A percentile compares a stretch with the other conserved stretches of the same genome.
These are phyloP conservation scores for Ceratocystis albifundus DNA, from an alignment of 2,329 filamentous ascomycete genomes.

Conservation along the genomic window DNA sequence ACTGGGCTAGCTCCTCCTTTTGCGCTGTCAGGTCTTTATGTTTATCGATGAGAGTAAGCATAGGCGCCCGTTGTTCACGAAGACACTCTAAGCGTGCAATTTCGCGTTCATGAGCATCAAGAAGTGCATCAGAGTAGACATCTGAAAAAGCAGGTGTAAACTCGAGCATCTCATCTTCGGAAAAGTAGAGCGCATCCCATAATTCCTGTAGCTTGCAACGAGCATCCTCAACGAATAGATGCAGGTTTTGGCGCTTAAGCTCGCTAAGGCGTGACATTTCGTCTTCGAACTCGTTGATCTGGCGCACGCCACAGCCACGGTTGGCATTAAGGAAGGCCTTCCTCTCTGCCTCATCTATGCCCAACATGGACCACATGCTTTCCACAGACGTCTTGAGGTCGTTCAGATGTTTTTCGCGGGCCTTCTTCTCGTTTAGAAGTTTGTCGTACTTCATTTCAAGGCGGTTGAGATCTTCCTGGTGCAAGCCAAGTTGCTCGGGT, in stretches of 20 bases:
- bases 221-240: constrained; percentile 91
- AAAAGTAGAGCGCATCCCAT: constrained; percentile 90
- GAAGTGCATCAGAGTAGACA: constrained; percentile 87
- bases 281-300: constrained; percentile 93
- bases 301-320: constrained; percentile 77
- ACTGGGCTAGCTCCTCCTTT: constrained; percentile 74
- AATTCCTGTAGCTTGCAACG: constrained; percentile 82
- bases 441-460: constrained; percentile 68
- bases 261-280: constrained; percentile 79
- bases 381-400: constrained; percentile 72
- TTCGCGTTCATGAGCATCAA: constrained; percentile 90
- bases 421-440: constrained; percentile 76
- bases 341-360: constrained; percentile 68
- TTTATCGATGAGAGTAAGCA: constrained; percentile 67
- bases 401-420: constrained; percentile 62
- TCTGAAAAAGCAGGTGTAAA: constrained; percentile 96
- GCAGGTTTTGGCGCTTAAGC: constrained; percentile 86
- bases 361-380: constrained; percentile 75
- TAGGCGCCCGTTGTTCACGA: constrained; percentile 77
- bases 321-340: constrained; percentile 78
- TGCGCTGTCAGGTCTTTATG: constrained; percentile 76
- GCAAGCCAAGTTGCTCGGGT: constrained; percentile 86
- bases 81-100: constrained; percentile 70
- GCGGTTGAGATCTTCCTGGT: constrained; percentile 69
- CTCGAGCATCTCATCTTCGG: constrained; percentile 96